Conservation (phyloP, 805 yeast genomes). For the Hagleromyces aurorensis region DNA sequence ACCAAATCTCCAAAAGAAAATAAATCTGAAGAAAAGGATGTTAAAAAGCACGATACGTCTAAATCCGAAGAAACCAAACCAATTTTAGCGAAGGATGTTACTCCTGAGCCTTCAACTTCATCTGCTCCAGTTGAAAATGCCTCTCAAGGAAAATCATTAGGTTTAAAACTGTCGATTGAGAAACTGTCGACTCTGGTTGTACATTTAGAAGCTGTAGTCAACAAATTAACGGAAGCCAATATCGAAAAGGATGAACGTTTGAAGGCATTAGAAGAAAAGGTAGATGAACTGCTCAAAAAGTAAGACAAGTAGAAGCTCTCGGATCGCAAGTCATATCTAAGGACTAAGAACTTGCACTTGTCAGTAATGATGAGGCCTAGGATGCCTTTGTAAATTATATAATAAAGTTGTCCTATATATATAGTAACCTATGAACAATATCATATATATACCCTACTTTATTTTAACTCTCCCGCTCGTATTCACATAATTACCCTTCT, state of each 20-base stretch:
- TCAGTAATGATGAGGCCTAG: no score
- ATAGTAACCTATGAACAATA: no score
- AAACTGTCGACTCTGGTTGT: slow-evolving; percentile 51
- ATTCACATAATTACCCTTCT: no score
- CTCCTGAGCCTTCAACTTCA: slow-evolving; percentile 8
- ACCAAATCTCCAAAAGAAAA: slow-evolving; percentile 9
- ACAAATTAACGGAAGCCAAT: slow-evolving; percentile 43
- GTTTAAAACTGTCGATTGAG: slow-evolving; percentile 66
- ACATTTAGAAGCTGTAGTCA: slow-evolving; percentile 48
- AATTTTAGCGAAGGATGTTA: not conserved
- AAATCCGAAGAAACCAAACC: slow-evolving; percentile 1
- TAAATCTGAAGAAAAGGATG: slow-evolving; percentile 11
- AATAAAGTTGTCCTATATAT: no score
- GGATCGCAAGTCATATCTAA: no score
- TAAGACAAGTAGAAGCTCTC: no score
- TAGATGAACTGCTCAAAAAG: slow-evolving; percentile 45
- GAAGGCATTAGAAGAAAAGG: slow-evolving; percentile 48
- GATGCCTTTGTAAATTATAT: no score
- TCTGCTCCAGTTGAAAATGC: slow-evolving; percentile 15
- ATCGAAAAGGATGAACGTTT: slow-evolving; percentile 60
- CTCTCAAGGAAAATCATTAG: slow-evolving; percentile 41
- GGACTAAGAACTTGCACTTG: no score
- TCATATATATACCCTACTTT: no score
- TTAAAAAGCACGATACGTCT: slow-evolving; percentile 8
- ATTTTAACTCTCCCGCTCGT: no score